Evolutionary conservation across 1,284 basidiomycete species (phyloP), one percentile per base, ranked within the genome.

Genomic region (Cryptococcus sp.): DNA sequence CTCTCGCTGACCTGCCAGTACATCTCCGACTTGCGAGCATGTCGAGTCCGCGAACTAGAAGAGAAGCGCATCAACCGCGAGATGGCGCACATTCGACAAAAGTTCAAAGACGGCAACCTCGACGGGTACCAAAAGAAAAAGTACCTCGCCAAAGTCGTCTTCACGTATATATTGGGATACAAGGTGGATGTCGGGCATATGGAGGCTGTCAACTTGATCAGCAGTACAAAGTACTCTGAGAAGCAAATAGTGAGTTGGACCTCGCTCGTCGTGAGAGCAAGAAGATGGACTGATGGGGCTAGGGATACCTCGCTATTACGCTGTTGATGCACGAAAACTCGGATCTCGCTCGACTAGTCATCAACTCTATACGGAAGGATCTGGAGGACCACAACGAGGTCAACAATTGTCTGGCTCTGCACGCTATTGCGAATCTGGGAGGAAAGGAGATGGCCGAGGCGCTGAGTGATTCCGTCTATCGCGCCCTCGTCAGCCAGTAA

Each of bases 81-180:
- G 76, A 97, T 99, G 94, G 94, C 95, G 1, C 97, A 98, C 67
- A 98, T 99, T 60, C 80, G 95, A 48, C 92, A 94, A 78, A 93
- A 97, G 75, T 97, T 99, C 79, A 97, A 97, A 80, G 94, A 97
- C 64, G 94, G 93, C 18, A 93, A 93, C 68, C 75, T 98, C 59
- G 93, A 97, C 64, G 94, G 94, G 25, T 95, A 98, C 74, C 92
- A 97, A 77, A 95, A 94, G 80, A 97, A 97, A 77, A 97, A 97
- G 85, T 95, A 77, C 71, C 82, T 78, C 35, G 60, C 76, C 52
- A 97, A 99, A 77, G 94, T 99, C 63, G 86, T 98, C 54, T 99
- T 98, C 77, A 97, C 95, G 18, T 97, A 97, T 67, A 98, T 99
- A 59, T 79, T 98, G 52, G 95, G 95, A 28, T 98, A 98, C 77